phyloP scores from a whole-genome alignment of 2,329 filamentous ascomycete species.

The Scedosporium minutisporum region DNA sequence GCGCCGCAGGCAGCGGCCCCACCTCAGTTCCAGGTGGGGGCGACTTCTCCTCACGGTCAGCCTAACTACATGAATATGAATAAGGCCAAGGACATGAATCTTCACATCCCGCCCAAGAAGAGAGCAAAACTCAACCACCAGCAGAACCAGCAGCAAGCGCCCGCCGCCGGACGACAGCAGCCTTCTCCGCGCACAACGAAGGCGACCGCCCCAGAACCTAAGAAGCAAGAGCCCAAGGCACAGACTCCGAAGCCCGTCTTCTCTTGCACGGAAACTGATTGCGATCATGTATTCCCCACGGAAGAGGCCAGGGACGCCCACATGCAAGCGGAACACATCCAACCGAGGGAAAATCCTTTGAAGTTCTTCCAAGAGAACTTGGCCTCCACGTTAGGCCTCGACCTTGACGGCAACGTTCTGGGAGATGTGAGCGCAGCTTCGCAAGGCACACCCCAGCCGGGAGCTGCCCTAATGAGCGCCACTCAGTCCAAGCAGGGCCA shows the following conservation, averaged over 20 bases:
- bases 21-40: conserved; percentile 46
- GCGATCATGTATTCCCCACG: conserved; percentile 44
- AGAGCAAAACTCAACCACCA: conserved; percentile 40
- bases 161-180: conserved; percentile 29
- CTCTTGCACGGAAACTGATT: conserved; percentile 43
- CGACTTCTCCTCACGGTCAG: conserved; percentile 48
- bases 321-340: conserved; percentile 48
- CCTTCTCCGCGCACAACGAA: conserved; percentile 32
- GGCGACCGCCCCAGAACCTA: conserved; percentile 7
- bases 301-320: conserved; percentile 46
- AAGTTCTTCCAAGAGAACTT: conserved; percentile 43
- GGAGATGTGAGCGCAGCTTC: conserved; percentile 19
- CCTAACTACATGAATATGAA: conserved; percentile 44
- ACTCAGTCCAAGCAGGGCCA: conserved; percentile 38
- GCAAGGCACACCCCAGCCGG: conserved; percentile 10
- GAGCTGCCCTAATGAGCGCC: conserved; percentile 27
- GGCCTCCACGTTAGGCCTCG: conserved; percentile 38
- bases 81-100: conserved; percentile 42
- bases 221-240: conserved; percentile 15
- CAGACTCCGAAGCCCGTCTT: conserved; percentile 31
- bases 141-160: conserved; percentile 27
- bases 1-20: conserved; percentile 30
- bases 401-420: conserved; percentile 36
- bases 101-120: conserved; percentile 51
- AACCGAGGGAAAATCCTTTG: conserved; percentile 43